These are phyloP conservation scores for Penicillium decumbens DNA, from an alignment of 2,329 filamentous ascomycete species.

Conservation along the genomic window DNA sequence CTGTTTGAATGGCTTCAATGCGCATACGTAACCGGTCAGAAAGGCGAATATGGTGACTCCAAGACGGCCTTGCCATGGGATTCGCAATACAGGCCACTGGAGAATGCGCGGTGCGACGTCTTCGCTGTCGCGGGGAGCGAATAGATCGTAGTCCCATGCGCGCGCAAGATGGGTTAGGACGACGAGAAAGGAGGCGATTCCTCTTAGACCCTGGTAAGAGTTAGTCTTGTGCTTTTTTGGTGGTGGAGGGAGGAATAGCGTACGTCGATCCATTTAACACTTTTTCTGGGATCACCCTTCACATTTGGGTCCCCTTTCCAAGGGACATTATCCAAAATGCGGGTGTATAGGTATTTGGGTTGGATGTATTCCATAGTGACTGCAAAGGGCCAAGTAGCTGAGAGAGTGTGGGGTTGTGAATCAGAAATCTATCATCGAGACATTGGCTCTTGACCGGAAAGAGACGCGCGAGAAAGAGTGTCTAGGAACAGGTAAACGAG, in stretches of 20 bases:
- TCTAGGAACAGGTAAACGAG: conserved; percentile 6
- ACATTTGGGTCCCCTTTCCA: conserved; percentile 18
- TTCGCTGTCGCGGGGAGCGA: conserved; percentile 46
- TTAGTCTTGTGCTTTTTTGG: neutral
- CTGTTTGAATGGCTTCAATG: conserved; percentile 53
- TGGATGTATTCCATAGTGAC: conserved; percentile 20
- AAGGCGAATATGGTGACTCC: conserved; percentile 56
- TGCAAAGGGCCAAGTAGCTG: neutral
- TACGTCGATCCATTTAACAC: conserved; percentile 19
- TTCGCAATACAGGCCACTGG: conserved; percentile 50
- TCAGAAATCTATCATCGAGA: conserved; percentile 7
- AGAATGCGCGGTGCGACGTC: conserved; percentile 44
- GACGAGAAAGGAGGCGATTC: conserved; percentile 52
- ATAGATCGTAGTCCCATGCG: conserved; percentile 51
- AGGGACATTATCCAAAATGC: conserved; percentile 20
- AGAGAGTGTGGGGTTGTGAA: neutral
- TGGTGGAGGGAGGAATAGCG: neutral
- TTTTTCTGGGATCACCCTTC: conserved; percentile 16
- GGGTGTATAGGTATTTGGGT: conserved; percentile 15
- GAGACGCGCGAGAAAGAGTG: conserved; percentile 8
- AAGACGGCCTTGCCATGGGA: conserved; percentile 53
- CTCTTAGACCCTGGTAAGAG: conserved; percentile 46
- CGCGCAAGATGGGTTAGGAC: conserved; percentile 51
- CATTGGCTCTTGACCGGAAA: conserved; percentile 11
- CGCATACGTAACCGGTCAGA: conserved; percentile 54